phyloP scores from a whole-genome alignment of 495 filamentous ascomycete genomes.

The Hyphodiscus hymeniophilus region DNA sequence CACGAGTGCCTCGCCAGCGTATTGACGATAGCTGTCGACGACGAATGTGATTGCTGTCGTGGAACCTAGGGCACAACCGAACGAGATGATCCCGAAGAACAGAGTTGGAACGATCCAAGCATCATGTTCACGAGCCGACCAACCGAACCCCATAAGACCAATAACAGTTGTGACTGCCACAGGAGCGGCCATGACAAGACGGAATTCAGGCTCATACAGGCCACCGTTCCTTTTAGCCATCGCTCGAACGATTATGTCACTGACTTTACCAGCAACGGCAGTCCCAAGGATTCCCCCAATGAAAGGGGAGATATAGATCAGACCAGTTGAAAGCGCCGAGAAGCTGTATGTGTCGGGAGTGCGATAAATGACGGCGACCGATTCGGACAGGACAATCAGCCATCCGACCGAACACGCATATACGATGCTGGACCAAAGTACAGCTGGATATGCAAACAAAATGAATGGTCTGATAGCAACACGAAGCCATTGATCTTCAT shows the following conservation, averaged over 20 bases:
- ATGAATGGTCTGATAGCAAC: conserved; percentile 74
- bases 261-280: conserved; percentile 81
- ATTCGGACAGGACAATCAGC: conserved; percentile 92
- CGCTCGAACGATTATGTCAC: conserved; percentile 69
- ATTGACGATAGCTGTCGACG: conserved; percentile 89
- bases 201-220: conserved; percentile 92
- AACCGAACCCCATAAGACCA: conserved; percentile 90
- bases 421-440: conserved; percentile 83
- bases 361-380: conserved; percentile 69
- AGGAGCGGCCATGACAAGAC: conserved; percentile 84
- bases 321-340: conserved; percentile 66
- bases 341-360: conserved; percentile 63
- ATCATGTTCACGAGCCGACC: conserved; percentile 69
- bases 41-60: conserved; percentile 95
- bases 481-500: conserved; percentile 69
- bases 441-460: conserved; percentile 76
- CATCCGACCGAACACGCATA: conserved; percentile 90
- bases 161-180: conserved; percentile 71
- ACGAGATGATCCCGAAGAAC: conserved; percentile 89
- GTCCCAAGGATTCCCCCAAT: conserved; percentile 85
- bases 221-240: conserved; percentile 85
- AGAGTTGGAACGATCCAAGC: conserved; percentile 86
- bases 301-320: conserved; percentile 87
- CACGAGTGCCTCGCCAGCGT: conserved; percentile 90
- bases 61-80: conserved; percentile 84